Base-by-base conservation (phyloP, 2,329 filamentous ascomycete genomes). In the Fusarium buharicum region DNA sequence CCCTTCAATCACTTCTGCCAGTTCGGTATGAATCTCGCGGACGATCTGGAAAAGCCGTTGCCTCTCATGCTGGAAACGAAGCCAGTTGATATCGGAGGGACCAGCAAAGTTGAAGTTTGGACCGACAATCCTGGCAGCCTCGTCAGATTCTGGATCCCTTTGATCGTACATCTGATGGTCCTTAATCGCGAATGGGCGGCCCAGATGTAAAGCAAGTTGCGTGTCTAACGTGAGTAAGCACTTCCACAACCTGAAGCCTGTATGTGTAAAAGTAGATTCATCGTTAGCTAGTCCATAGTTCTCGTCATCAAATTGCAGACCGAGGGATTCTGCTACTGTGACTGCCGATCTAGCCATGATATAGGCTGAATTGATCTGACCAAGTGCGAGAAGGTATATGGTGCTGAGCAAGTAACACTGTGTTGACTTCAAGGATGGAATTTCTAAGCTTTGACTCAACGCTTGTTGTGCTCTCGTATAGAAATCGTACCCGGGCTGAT, bases 371-470 rank as follows among this genome's bases (percentile, higher is more conserved):
- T 70, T 66, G 4, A 46, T 33, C 17, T 69, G 57, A 1, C 46
- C 39, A 0, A 51, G 47, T 1, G 64, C 50, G 10, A 64, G 20
- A 11, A 84, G 75, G 60, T 82, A 85, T 6, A 81, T 61, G 16
- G 72, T 71, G 18, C 74, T 79, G 7, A 82, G 74, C 0, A 82
- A 70, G 36, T 82, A 75, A 39, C 79, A 79, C 63, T 85, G 83
- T 1, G 81, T 69, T 0, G 81, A 81, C 7, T 72, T 72, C 8
- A 82, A 70, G 0, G 78, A 76, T 0, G 80, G 81, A 18, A 70
- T 75, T 58, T 84, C 82, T 12, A 79, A 68, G 38, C 79, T 75
- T 13, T 73, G 70, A 2, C 70, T 62, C 4, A 84, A 67, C 0
- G 80, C 70, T 1, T 72, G 70, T 49, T 83, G 80, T 30, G 77